Base-by-base conservation (phyloP, 257 asterid genomes). In the Solanum chmielewskii region DNA sequence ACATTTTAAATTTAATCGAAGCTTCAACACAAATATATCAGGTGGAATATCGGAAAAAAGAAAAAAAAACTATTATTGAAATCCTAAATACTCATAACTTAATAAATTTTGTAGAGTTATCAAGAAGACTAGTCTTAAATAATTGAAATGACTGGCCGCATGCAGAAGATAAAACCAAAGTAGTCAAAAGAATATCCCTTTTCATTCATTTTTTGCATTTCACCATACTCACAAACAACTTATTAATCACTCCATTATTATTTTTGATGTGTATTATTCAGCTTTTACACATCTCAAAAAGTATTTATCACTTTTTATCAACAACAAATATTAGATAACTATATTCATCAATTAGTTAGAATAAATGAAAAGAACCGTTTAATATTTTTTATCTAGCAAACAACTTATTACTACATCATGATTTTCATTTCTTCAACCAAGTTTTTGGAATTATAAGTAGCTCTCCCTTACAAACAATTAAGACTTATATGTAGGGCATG, bases 41-140 rank as follows among this genome's bases (percentile, higher is more conserved):
- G 1, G 7, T 37, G 2, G 0, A 37, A 1, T 37, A 37, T 0
- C 39, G 0, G 1, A 35, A 4, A 5, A 37, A 35, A 4, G 5
- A 35, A 5, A 37, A 5, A 35, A 35, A 37, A 37, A 5, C 39
- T 1, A 37, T 37, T 37, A 37, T 37, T 37, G 2, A 37, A 37
- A 37, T 6, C 39, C 39, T 37, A 37, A 37, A 37, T 37, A 37
- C 39, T 37, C 39, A 5, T 35, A 5, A 35, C 7, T 35, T 15
- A 16, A 44, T 77, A 77, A 44, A 44, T 35, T 11, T 37, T 74
- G 13, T 2, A 44, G 83, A 14, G 83, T 42, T 44, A 13, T 44
- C 14, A 14, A 44, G 35, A 77, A 44, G 23, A 77, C 5, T 31
- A 75, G 59, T 11, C 35, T 76, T 11, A 77, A 9, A 59, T 59